Evolutionary conservation across 345 rosid genomes (phyloP), one percentile per base, ranked within the genome.

Genomic region (Clausena lansium): DNA sequence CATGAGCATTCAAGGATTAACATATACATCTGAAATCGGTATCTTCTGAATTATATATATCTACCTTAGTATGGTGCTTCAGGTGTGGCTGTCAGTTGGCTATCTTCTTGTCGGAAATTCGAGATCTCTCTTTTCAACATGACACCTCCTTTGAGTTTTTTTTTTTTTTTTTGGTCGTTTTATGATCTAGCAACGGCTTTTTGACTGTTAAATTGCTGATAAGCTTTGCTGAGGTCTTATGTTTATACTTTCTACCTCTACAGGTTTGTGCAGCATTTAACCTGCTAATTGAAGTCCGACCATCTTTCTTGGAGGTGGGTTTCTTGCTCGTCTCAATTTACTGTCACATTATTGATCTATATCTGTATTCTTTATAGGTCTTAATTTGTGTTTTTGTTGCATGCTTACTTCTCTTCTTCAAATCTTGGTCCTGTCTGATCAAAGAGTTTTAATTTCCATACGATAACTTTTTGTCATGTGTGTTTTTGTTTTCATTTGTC

Each of bases 231-330:
- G 8, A 45, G 47, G 59, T 58, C 77, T 78, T 27, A 74, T 77
- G 10, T 64, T 10, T 41, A 39, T 70, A 1, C 65, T 77, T 8
- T 73, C 30, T 58, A 1, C 47, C 50, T 74, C 58, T 76, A 81
- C 88, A 96, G 98, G 99, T 94, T 72, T 96, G 98, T 82, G 89
- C 93, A 75, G 98, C 99, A 78, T 94, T 96, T 85, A 94, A 91
- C 78, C 95, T 92, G 83, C 91, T 96, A 77, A 85, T 90, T 73
- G 98, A 94, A 85, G 88, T 94, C 70, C 89, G 77, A 45, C 97
- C 97, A 19, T 83, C 93, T 32, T 81, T 92, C 73, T 80, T 94
- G 81, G 92, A 92, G 97, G 99, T 96, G 69, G 68, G 81, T 76
- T 36, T 82, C 80, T 63, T 73, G 24, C 54, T 71, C 70, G 73